phyloP scores from a whole-genome alignment of 2,329 filamentous ascomycete species.

The Epichloe sp. region DNA sequence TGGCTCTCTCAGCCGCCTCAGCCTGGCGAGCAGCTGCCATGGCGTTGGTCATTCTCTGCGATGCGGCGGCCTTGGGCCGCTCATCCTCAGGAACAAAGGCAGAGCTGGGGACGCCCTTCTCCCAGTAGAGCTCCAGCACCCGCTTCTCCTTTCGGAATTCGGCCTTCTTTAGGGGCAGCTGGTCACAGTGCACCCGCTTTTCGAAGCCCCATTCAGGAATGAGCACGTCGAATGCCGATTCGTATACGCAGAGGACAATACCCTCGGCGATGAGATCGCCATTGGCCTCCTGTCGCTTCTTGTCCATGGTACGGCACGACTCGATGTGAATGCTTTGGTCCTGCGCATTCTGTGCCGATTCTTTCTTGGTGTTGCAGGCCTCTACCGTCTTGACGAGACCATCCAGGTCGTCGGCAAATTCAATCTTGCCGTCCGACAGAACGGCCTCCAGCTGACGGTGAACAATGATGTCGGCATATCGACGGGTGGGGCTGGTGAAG shows the following conservation, averaged over 20 bases:
- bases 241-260: conserved; percentile 93
- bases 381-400: conserved; percentile 83
- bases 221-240: conserved; percentile 94
- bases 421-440: conserved; percentile 66
- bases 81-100: conserved; percentile 96
- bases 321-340: conserved; percentile 99
- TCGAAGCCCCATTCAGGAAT: conserved; percentile 98
- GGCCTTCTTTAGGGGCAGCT: conserved; percentile 96
- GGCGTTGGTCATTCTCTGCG: conserved; percentile 61
- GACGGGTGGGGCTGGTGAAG: conserved; percentile 88
- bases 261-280: conserved; percentile 91
- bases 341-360: conserved; percentile 91
- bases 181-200: conserved; percentile 97
- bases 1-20: conserved; percentile 67
- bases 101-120: conserved; percentile 95
- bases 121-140: conserved; percentile 94
- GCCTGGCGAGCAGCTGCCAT: conserved; percentile 66
- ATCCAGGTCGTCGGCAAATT: conserved; percentile 84
- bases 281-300: conserved; percentile 70
- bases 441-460: conserved; percentile 87
- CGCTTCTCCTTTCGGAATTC: conserved; percentile 96
- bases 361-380: conserved; percentile 97
- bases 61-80: conserved; percentile 69
- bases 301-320: conserved; percentile 91
- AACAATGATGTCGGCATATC: conserved; percentile 89